These are phyloP conservation scores for Syncephalis plumigaleata DNA, from an alignment of 371 early-diverging fungal species.

Conservation along the genomic window DNA sequence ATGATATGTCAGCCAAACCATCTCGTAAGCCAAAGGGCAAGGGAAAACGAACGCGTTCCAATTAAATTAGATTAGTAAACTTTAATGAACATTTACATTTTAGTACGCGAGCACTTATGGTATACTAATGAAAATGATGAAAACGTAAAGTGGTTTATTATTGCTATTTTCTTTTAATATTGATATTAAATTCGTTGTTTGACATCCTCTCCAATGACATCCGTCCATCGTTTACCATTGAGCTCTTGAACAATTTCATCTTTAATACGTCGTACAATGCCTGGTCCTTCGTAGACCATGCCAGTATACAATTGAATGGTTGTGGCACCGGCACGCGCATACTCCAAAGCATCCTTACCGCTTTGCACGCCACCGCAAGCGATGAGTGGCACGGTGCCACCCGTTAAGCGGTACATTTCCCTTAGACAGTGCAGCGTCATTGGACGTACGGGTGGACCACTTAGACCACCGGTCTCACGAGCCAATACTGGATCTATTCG, in stretches of 20 bases:
- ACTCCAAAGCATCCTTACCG: slow-evolving; percentile 52
- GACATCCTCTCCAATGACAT: slow-evolving; percentile 25
- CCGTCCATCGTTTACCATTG: slow-evolving; percentile 30
- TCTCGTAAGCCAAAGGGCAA: too few relatives aligned
- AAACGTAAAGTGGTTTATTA: too few relatives aligned
- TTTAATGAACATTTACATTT: too few relatives aligned
- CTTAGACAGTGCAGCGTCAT: slow-evolving; percentile 38
- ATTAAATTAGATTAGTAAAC: too few relatives aligned
- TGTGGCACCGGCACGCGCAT: slow-evolving; percentile 55
- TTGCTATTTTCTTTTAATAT: too few relatives aligned
- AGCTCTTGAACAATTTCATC: slow-evolving; percentile 25
- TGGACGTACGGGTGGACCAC: slow-evolving; percentile 50
- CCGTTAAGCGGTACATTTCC: slow-evolving; percentile 44
- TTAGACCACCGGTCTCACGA: slow-evolving; percentile 56
- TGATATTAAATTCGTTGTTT: slow-evolving; percentile 1
- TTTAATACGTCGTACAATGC: slow-evolving; percentile 47
- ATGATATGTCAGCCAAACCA: too few relatives aligned
- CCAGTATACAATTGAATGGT: slow-evolving; percentile 60
- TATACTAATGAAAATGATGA: too few relatives aligned
- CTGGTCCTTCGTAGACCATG: slow-evolving; percentile 53
- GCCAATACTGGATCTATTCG: slow-evolving; percentile 14
- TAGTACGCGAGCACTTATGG: too few relatives aligned
- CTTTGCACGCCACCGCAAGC: slow-evolving; percentile 70
- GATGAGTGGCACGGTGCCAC: slow-evolving; percentile 50
- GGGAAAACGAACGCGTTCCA: too few relatives aligned